Percentiles rank a stretch among this genome's conserved stretches.
Conservation (phyloP, 331 rosid species). For the Malus hybrid region DNA sequence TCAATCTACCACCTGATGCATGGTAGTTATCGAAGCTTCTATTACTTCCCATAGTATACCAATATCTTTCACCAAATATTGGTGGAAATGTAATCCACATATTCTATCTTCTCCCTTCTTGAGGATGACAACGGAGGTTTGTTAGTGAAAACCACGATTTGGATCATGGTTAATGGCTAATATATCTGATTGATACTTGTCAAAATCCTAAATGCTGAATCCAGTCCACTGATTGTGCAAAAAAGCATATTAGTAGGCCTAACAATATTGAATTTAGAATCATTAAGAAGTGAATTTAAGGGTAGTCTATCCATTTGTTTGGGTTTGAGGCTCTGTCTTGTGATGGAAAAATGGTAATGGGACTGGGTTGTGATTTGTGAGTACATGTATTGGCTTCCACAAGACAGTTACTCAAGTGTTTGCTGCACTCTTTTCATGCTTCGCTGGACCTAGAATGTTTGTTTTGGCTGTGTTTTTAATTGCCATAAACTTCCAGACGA, state of each 20-base stretch:
- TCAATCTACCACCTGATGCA: not conserved
- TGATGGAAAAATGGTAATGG: not conserved
- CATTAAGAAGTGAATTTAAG: not conserved
- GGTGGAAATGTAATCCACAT: not conserved
- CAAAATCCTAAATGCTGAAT: not conserved
- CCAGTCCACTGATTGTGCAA: not conserved
- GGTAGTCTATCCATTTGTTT: not conserved
- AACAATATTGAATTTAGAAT: not conserved
- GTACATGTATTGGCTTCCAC: not conserved
- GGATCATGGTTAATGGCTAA: not conserved
- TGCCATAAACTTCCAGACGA: not conserved
- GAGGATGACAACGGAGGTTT: not conserved
- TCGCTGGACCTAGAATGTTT: not conserved
- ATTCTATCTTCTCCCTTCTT: not conserved
- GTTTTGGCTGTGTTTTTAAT: not conserved
- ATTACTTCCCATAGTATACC: not conserved
- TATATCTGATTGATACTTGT: not conserved
- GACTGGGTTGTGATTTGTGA: not conserved
- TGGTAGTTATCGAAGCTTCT: not conserved
- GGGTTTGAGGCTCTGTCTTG: not conserved
- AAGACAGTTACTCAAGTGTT: not conserved
- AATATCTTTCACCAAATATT: not conserved
- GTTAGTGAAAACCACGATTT: not conserved
- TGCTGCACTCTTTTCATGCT: not conserved
- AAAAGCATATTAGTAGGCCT: not conserved